A percentile compares a stretch with the other conserved stretches of the same genome.
These are phyloP conservation scores for Neocallimastix lanati DNA, from an alignment of 192 early-diverging fungal species.

Conservation along the genomic window DNA sequence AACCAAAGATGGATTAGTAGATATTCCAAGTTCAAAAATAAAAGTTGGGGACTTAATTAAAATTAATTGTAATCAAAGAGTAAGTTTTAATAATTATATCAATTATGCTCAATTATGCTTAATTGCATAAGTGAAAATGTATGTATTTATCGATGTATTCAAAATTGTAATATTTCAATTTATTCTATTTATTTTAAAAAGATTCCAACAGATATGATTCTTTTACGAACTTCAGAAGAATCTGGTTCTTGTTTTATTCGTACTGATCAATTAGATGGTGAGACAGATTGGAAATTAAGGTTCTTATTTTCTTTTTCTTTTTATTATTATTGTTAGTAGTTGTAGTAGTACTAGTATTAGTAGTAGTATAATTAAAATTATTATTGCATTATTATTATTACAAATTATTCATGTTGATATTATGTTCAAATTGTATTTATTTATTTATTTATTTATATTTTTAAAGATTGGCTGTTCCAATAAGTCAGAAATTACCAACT, in stretches of 20 bases:
- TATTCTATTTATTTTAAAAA: conserved; percentile 5
- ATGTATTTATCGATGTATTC: no score
- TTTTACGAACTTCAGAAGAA: conserved; percentile 65
- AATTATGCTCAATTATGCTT: background rate
- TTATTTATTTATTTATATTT: no score
- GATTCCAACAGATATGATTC: conserved; percentile 77
- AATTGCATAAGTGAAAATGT: no score
- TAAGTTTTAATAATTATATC: conserved; percentile 2
- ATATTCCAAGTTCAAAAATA: conserved; percentile 62
- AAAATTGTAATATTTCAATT: conserved; percentile 1
- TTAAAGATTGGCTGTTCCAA: conserved; percentile 54
- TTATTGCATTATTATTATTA: background rate
- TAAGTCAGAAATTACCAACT: conserved; percentile 53
- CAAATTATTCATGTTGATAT: background rate
- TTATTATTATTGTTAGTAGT: no score
- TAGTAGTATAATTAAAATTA: no score
- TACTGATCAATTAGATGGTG: conserved; percentile 92
- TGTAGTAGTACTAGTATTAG: no score
- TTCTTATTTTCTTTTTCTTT: conserved; percentile 1
- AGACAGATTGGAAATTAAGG: conserved; percentile 93
- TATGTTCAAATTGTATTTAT: no score
- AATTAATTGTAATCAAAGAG: conserved; percentile 70
- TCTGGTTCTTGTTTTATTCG: conserved; percentile 83
- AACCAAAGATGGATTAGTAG: conserved; percentile 26
- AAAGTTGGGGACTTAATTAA: conserved; percentile 70